Evolutionary conservation across 192 early-diverging fungal genomes (phyloP), one percentile per base, ranked within the genome.

Genomic region (Umbelopsis vinacea): DNA sequence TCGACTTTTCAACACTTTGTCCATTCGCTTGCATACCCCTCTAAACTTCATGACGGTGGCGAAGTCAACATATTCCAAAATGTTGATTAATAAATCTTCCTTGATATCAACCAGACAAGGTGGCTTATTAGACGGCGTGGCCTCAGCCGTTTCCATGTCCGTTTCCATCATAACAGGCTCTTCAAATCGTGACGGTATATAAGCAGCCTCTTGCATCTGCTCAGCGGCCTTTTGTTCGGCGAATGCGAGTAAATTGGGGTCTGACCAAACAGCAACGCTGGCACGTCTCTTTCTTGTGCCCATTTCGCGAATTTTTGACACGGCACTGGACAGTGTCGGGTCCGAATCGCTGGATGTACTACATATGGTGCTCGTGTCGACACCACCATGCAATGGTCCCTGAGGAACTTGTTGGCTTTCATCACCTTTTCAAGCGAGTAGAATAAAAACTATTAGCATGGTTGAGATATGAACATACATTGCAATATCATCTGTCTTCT

Each of bases 201-300:
- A 60, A 71, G 67, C 73, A 21, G 66, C 40, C 33, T 66, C 43
- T 10, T 72, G 46, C 7, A 67, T 23, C 4, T 71, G 23, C 45
- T 79, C 76, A 26, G 74, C 72, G 8, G 68, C 48, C 0, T 76
- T 73, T 6, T 76, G 74, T 29, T 91, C 85, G 9, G 90, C 91
- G 52, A 93, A 76, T 68, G 89, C 85, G 69, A 90, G 74, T 5
- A 94, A 73, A 12, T 86, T 75, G 48, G 89, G 88, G 68, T 94
- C 92, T 0, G 88, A 80, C 93, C 93, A 94, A 2, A 94, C 92
- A 4, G 93, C 93, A 8, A 94, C 90, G 54, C 90, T 92, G 23
- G 83, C 89, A 21, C 92, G 77, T 47, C 93, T 52, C 45, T 76
- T 75, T 46, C 77, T 73, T 0, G 74, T 80, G 17, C 68, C 80